Base-by-base conservation (phyloP, 768 basidiomycete species). In the Boletus vermiculosoides region DNA sequence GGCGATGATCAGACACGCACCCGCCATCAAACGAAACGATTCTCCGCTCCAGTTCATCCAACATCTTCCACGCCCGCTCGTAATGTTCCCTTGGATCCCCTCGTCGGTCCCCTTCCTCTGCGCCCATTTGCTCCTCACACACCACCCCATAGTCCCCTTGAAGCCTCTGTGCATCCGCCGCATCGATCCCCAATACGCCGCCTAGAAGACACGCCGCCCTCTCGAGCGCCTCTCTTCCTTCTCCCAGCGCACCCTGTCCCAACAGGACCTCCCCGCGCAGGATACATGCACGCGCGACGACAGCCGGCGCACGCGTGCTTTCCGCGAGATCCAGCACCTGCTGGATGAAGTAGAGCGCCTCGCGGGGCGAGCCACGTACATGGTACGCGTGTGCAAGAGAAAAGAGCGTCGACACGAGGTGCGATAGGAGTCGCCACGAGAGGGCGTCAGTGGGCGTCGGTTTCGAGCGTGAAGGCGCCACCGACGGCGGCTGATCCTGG, bases 261-360 rank as follows among this genome's bases (percentile, higher is more conserved):
- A 93, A 69, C 45, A 86, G 78, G 2, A 96, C 76, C 60, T 94
- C 90, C 4, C 82, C 88, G 51, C 84, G 82, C 62, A 81, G 77
- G 0, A 85, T 78, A 30, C 87, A 71, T 0, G 91, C 90, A 10
- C 88, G 81, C 22, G 86, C 82, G 8, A 80, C 70, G 64, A 90
- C 73, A 0, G 83, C 79, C 16, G 87, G 84, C 0, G 87, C 82
- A 57, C 85, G 86, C 12, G 93, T 68, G 7, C 87, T 78, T 46
- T 79, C 74, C 0, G 92, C 90, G 1, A 98, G 74, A 20, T 86
- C 83, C n/a, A 80, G 75, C 1, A 89, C 90, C 66, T 93, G 88
- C 40, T 87, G 78, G 0, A 87, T 79, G 67, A 94, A 96, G 63
- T 89, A 94, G 58, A 92, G 86, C 2, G 92, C 86, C 64, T 95